Percentiles rank a stretch among this genome's conserved stretches.
These are phyloP conservation scores for Ceratopteris richardii DNA, from an alignment of 75 land plant genomes.

Conservation along the genomic window DNA sequence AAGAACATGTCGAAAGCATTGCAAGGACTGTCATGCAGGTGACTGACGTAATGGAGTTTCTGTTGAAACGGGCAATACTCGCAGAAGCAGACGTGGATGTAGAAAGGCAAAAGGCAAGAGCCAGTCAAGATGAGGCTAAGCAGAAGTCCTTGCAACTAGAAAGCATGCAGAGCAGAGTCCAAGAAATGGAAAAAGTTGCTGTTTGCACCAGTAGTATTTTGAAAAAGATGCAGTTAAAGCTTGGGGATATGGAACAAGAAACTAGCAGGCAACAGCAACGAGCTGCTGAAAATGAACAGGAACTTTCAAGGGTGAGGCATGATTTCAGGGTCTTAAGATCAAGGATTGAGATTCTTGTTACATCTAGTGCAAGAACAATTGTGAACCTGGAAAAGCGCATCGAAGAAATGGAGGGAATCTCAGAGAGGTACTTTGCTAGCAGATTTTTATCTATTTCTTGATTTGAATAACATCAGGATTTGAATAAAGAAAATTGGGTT, in stretches of 20 bases:
- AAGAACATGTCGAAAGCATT: conserved; percentile 39
- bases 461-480: too few relatives aligned
- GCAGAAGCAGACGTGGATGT: conserved; percentile 65
- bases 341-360: conserved; percentile 59
- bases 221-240: conserved; percentile 67
- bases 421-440: conserved; percentile 90
- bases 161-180: conserved; percentile 56
- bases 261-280: conserved; percentile 69
- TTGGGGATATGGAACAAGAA: conserved; percentile 82
- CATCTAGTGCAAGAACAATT: conserved; percentile 70
- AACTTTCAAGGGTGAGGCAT: conserved; percentile 63
- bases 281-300: conserved; percentile 82
- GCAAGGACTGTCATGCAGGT: conserved; percentile 48
- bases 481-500: too few relatives aligned
- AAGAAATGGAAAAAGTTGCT: conserved; percentile 84
- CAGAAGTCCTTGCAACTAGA: conserved; percentile 54
- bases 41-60: conserved; percentile 66
- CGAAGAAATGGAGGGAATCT: conserved; percentile 63
- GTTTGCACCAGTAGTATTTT: conserved; percentile 49
- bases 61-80: conserved; percentile 60
- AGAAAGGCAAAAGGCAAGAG: conserved; percentile 50
- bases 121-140: conserved; percentile 57
- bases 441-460: too few relatives aligned
- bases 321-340: conserved; percentile 71
- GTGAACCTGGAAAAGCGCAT: conserved; percentile 67